Evolutionary conservation across 176 grass and related monocot species (phyloP).

Genomic region (Paspalum vaginatum): DNA sequence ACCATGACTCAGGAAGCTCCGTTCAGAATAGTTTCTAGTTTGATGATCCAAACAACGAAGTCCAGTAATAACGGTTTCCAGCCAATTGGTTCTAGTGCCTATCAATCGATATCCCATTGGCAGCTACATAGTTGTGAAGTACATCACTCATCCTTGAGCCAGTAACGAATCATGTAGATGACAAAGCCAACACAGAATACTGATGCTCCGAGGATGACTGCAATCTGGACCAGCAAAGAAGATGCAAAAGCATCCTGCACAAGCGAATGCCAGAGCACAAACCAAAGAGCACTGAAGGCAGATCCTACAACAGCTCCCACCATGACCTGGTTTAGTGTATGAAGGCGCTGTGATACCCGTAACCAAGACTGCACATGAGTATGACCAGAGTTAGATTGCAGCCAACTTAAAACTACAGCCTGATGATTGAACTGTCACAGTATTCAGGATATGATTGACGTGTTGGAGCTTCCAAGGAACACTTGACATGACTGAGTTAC

Average conservation of each 20-base stretch:
- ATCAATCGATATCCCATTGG: conserved; percentile 12
- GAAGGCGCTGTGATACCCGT: conserved; percentile 75
- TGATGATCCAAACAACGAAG: too few relatives aligned
- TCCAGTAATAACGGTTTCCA: neutral
- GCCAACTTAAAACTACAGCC: neutral
- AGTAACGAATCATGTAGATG: conserved; percentile 54
- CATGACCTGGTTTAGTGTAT: conserved; percentile 74
- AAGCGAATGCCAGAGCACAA: conserved; percentile 69
- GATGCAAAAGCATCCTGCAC: conserved; percentile 59
- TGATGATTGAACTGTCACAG: neutral
- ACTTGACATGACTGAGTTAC: neutral
- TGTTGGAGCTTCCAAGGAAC: conserved; percentile 5
- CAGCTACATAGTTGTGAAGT: neutral
- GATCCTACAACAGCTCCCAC: conserved; percentile 69
- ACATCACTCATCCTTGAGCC: conserved; percentile 59
- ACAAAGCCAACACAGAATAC: conserved; percentile 45
- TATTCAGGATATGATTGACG: conserved; percentile 8
- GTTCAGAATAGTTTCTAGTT: conserved; percentile 5
- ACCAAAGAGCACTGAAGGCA: conserved; percentile 53
- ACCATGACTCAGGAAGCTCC: neutral
- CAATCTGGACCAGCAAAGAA: conserved; percentile 50
- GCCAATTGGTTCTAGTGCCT: neutral
- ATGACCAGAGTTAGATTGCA: conserved; percentile 29
- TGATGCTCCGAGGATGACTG: conserved; percentile 51
- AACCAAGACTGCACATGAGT: conserved; percentile 70